Evolutionary conservation across 768 basidiomycete genomes (phyloP), one percentile per base, ranked within the genome.

Genomic region (Dentipellis sp.): DNA sequence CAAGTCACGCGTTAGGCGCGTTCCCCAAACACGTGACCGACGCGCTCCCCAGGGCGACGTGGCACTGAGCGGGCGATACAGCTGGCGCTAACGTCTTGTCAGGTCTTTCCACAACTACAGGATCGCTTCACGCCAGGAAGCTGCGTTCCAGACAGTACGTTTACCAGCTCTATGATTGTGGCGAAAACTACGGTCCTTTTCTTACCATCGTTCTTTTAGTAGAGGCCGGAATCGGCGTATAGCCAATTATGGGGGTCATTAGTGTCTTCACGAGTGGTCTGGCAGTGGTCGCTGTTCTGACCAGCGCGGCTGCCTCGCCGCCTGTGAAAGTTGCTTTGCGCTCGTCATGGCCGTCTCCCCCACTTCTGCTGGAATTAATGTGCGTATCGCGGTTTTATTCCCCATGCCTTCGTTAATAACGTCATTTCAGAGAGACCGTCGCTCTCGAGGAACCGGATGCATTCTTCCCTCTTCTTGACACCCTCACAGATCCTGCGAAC

Each of bases 381-480:
- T 72, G 55, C 53, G 69, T 66, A 10, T 5, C 19, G n/a, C 42
- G 42, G 2, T 7, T 45, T 45, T 14, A 45, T 45, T 17, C 10
- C n/a, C 16, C 34, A 35, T 22, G 17, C 22, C 4, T 56, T 38
- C 22, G 58, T 60, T 7, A 34, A 51, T 56, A 51, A 37, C 37
- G 22, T n/a, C 42, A 17, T 23, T 14, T 4, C 65, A 98, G 95
- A 39, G 95, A 99, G 71, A 83, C 91, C 0, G 75, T 93, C 12
- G 71, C 86, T 7, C 68, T 85, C 47, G 90, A 95, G 67, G 80
- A 84, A 51, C 80, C 87, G 0, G 66, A 78, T 17, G 72, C 80
- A 14, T 92, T 92, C 73, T 92, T 94, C 67, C 82, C 85, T 6
- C 73, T 91, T 16, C 75, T 98, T 3, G 74, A 84, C 60, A 75